Evolutionary conservation across 163 green algal species (phyloP), one percentile per base, ranked within the genome.

Genomic region (Coccomyxa subellipsoidea): DNA sequence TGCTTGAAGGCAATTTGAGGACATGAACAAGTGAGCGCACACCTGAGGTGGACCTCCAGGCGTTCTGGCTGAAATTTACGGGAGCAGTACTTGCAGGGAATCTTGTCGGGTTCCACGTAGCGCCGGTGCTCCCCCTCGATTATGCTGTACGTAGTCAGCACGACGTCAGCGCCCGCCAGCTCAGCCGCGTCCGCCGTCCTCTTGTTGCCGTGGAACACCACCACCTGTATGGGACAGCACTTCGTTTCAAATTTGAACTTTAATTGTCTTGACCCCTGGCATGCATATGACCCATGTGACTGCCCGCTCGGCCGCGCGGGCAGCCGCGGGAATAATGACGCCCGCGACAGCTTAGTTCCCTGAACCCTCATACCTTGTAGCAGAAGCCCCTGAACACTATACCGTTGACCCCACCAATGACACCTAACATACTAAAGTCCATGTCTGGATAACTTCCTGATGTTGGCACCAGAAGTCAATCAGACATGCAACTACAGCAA

Each of bases 181-280:
- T 91, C 81, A 35, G 85, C 82, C 2, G 85, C 21, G 81, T 88
- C 77, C 4, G 82, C 75, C 0, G 87, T 84, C 59, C 95, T 87
- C 88, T 95, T 97, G 81, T 84, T 79, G 69, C 94, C 95, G 71
- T 98, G 94, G 85, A 97, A 98, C 32, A 95, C 78, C 53, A 94
- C 83, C 54, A 98, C 94, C 84, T 94, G 88, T 27, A 82, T 10
- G 12, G 37, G 79, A 27, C 38, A 34, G 38, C 38, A 34, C 38
- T 18, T n/a, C 15, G 15, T 54, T n/a, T n/a, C n/a, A n/a, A n/a
- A n/a, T n/a, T n/a, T n/a, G n/a, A n/a, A n/a, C n/a, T n/a, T n/a
- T n/a, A n/a, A n/a, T n/a, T n/a, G n/a, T 70, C 29, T 79, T 79
- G 40, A 54, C 40, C 40, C 40, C 40, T 54, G 40, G n/a, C n/a